A percentile compares a stretch with the other conserved stretches of the same genome.
These are phyloP conservation scores for Scortechinia acanthostroma DNA, from an alignment of 2,329 filamentous ascomycete species.

Conservation along the genomic window DNA sequence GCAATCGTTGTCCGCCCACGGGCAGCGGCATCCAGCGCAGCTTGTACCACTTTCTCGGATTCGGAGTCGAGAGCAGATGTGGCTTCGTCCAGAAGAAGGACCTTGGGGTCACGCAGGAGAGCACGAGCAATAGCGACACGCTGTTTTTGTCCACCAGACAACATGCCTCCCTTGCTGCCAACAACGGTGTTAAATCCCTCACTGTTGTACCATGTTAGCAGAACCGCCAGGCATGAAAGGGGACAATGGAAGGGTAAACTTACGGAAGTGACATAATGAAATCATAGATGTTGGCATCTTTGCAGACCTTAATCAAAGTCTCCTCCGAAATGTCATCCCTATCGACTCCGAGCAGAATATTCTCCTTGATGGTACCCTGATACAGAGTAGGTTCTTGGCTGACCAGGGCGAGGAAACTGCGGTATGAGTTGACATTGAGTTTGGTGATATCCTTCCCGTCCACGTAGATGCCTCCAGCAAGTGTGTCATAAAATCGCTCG, in stretches of 20 bases:
- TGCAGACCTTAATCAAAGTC: conserved; percentile 70
- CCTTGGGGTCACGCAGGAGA: conserved; percentile 80
- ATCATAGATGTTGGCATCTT: conserved; percentile 86
- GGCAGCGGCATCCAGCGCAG: conserved; percentile 72
- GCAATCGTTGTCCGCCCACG: conserved; percentile 86
- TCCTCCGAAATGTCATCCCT: conserved; percentile 63
- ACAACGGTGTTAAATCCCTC: conserved; percentile 82
- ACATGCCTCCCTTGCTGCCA: conserved; percentile 76
- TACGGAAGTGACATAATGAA: conserved; percentile 77
- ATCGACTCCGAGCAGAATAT: conserved; percentile 75
- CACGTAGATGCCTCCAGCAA: conserved; percentile 72
- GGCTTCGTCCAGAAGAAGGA: conserved; percentile 77
- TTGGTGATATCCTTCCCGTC: conserved; percentile 76
- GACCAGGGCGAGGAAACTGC: conserved; percentile 76
- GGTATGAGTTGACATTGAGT: conserved; percentile 80
- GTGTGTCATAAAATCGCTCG: conserved; percentile 89
- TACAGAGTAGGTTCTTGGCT: conserved; percentile 93
- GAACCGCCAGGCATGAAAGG: conserved; percentile 8
- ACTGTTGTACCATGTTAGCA: conserved; percentile 11
- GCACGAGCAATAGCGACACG: conserved; percentile 89
- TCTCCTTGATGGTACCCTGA: conserved; percentile 84
- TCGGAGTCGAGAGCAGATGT: conserved; percentile 72
- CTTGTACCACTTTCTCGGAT: conserved; percentile 74
- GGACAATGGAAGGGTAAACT: conserved; percentile 15
- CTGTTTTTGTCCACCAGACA: conserved; percentile 90